phyloP scores from a whole-genome alignment of 371 early-diverging fungal species.

The Saksenaea oblongispora region DNA sequence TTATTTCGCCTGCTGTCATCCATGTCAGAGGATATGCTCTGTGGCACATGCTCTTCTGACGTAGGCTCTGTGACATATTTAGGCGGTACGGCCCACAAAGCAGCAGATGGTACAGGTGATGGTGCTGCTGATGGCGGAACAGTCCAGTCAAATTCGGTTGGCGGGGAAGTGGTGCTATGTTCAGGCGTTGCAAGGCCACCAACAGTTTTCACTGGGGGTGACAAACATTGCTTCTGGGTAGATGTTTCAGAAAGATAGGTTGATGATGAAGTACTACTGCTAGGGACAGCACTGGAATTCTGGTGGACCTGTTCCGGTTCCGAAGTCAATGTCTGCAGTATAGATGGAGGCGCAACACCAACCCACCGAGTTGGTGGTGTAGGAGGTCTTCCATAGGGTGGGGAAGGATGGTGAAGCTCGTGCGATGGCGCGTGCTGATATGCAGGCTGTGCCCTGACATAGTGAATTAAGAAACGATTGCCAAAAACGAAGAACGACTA shows the following conservation, averaged over 20 bases:
- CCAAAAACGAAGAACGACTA: not conserved
- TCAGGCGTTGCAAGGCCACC: not conserved
- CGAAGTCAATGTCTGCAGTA: conserved; percentile 4
- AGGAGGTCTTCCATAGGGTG: conserved; percentile 13
- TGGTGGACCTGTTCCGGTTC: conserved; percentile 4
- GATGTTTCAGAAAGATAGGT: not conserved
- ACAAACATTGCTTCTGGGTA: not conserved
- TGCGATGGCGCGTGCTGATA: conserved; percentile 7
- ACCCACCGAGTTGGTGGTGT: not conserved
- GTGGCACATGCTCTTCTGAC: not conserved
- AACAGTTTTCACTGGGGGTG: not conserved
- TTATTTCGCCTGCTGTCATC: not conserved
- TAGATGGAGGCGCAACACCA: not conserved
- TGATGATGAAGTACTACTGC: not conserved
- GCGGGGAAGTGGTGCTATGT: not conserved
- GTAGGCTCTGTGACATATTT: not conserved
- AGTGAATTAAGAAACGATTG: not conserved
- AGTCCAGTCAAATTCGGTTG: not conserved
- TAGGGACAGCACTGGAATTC: conserved; percentile 2
- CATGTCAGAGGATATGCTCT: not conserved
- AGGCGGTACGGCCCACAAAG: conserved; percentile 29
- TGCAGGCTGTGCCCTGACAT: not conserved
- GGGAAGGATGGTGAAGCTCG: conserved; percentile 9
- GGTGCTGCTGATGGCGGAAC: conserved; percentile 11
- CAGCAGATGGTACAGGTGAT: conserved; percentile 6